Evolutionary conservation across 345 rosid species (phyloP).

Genomic region (Abelmoschus esculentus): DNA sequence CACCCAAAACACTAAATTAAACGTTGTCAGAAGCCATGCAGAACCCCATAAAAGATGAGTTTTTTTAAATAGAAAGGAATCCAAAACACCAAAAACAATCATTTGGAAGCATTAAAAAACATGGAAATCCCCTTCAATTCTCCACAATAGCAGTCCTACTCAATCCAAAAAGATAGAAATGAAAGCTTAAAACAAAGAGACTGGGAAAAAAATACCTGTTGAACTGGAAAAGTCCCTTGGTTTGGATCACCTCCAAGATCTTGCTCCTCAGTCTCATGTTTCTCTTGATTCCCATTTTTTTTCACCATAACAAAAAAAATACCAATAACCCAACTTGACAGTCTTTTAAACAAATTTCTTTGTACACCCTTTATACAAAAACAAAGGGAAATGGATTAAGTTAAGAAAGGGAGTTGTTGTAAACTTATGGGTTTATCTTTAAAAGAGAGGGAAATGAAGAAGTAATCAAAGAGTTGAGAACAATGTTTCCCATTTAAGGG

Average conservation of each 20-base stretch:
- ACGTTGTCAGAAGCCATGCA: not conserved
- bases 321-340: conserved; percentile 8
- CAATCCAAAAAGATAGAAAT: not conserved
- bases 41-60: not conserved
- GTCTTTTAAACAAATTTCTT: not conserved
- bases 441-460: not conserved
- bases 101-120: not conserved
- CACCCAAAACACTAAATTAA: not conserved
- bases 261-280: conserved; percentile 13
- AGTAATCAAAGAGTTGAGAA: not conserved
- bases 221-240: conserved; percentile 16
- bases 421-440: not conserved
- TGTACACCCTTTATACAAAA: not conserved
- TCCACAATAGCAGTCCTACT: not conserved
- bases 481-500: conserved; percentile 16
- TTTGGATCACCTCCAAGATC: conserved; percentile 17
- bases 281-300: conserved; percentile 26
- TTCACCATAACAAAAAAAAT: not conserved
- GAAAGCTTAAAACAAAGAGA: not conserved
- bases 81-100: not conserved
- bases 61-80: not conserved
- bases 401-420: not conserved
- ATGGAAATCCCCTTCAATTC: not conserved
- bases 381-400: not conserved
- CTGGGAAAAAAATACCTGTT: conserved; percentile 14